Evolutionary conservation across 2,329 filamentous ascomycete species (phyloP), one percentile per base, ranked within the genome.

Genomic region (Zasmidium angulare): DNA sequence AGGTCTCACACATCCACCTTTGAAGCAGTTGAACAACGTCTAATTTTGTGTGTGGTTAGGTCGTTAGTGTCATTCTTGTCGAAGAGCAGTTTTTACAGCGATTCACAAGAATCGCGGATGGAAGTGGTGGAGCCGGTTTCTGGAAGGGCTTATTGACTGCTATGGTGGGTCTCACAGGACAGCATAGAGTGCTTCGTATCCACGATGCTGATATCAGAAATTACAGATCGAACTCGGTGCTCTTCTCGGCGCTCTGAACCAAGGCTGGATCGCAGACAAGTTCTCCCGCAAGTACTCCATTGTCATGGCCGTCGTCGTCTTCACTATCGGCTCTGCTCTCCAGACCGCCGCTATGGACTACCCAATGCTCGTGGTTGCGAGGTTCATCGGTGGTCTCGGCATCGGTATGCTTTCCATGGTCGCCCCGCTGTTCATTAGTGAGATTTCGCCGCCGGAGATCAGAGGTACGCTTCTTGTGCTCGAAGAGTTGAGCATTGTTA

Each of bases 401-500:
- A 68, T 74, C 12, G 71, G 71, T 19, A 72, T 72, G 60, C 57
- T 74, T 23, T 62, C 56, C 23, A 67, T 71, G 76, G 79, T 59
- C 59, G 74, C 63, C 20, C 63, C 36, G 47, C 79, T 80, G 48
- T 96, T 96, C 76, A 93, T 97, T 60, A 88, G 89, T 9, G 93
- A 98, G 75, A 79, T 96, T 12, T 87, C 90, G 2, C 93, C 93
- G 0, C 75, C 75, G 0, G 72, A 78, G 53, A 70, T 77, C 3
- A 65, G 76, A 48, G 77, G 76, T 1, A 68, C 74, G 1, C 67
- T 78, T 3, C 74, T 83, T 50, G 85, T 80, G 1, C 68, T 82
- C 2, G 77, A 82, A 58, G 75, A 79, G 51, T 72, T 82, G 57
- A 74, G 71, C 52, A 81, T 82, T 53, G 78, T 80, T 12, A 68